Evolutionary conservation across 2,329 filamentous ascomycete genomes (phyloP).

Genomic region (Aspergillus pseudonomiae): DNA sequence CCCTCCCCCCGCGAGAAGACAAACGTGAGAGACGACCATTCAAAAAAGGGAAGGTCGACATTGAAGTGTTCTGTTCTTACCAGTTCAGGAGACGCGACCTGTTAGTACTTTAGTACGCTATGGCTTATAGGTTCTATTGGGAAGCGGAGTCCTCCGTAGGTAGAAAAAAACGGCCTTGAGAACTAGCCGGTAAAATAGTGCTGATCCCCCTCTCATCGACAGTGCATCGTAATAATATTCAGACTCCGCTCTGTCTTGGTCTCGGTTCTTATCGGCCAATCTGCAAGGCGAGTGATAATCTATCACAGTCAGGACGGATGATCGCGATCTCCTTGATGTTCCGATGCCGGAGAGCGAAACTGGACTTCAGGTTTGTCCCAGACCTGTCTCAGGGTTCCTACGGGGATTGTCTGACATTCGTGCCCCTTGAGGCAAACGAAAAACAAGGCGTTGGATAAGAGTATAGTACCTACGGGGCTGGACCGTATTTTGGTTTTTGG

Average conservation of each 20-base stretch:
- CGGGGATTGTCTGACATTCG: neutral
- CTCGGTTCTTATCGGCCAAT: constrained; percentile 2
- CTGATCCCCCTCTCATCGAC: neutral
- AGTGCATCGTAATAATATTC: constrained; percentile 1
- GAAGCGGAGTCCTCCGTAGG: neutral
- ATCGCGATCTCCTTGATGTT: neutral
- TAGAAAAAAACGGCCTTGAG: neutral
- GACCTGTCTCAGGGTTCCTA: neutral
- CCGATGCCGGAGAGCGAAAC: neutral
- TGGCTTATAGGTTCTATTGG: neutral
- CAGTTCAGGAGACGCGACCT: too few species aligned
- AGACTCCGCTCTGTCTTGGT: neutral
- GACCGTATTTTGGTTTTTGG: neutral
- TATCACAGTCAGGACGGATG: neutral
- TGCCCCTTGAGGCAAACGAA: neutral
- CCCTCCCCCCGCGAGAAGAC: too few species aligned
- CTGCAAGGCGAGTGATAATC: neutral
- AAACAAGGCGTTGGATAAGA: neutral
- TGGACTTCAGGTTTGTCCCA: neutral
- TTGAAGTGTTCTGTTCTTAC: too few species aligned
- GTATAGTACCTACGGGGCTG: too few species aligned
- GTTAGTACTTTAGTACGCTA: neutral
- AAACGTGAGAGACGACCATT: too few species aligned
- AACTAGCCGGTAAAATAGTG: neutral
- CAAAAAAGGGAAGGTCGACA: too few species aligned